Percentiles rank a stretch among this genome's conserved stretches.
These are phyloP conservation scores for Cymodocea nodosa DNA, from an alignment of 116 monocot species.

Conservation along the genomic window DNA sequence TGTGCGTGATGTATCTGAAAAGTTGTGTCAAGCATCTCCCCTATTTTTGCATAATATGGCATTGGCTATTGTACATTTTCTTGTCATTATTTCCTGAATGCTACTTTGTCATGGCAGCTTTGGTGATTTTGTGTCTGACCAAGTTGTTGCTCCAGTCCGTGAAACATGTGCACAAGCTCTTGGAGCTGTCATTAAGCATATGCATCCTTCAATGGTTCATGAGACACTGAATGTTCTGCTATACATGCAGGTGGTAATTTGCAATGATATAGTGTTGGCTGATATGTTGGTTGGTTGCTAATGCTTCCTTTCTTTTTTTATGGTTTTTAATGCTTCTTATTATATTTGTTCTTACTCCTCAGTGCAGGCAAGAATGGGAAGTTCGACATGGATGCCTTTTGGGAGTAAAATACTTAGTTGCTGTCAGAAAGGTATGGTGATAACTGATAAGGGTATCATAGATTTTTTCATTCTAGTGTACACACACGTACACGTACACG, in stretches of 20 bases:
- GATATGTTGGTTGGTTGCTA: neutral
- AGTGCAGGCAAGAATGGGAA: conserved; percentile 99
- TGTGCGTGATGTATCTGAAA: neutral
- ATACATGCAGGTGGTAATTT: conserved; percentile 75
- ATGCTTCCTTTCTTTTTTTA: neutral
- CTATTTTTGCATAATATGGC: neutral
- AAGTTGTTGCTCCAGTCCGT: conserved; percentile 97
- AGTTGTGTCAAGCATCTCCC: neutral
- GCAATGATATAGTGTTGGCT: neutral
- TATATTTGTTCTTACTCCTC: conserved; percentile 24
- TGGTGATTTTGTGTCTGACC: conserved; percentile 97
- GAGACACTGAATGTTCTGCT: conserved; percentile 73
- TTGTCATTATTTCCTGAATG: neutral
- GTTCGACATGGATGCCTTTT: conserved; percentile 95
- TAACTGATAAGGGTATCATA: neutral
- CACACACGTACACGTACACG: too few relatives aligned
- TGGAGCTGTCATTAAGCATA: conserved; percentile 83
- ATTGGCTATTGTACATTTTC: neutral
- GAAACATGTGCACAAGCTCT: conserved; percentile 98
- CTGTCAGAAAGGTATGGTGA: conserved; percentile 54
- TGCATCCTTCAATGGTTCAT: conserved; percentile 80
- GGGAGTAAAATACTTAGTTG: conserved; percentile 91
- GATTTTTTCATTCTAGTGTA: neutral
- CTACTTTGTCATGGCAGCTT: conserved; percentile 44
- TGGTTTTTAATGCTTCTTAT: neutral